A percentile compares a stretch with the other conserved stretches of the same genome.
These are phyloP conservation scores for Ulota crispa DNA, from an alignment of 225 moss, liverwort and hornwort species.

Conservation along the genomic window DNA sequence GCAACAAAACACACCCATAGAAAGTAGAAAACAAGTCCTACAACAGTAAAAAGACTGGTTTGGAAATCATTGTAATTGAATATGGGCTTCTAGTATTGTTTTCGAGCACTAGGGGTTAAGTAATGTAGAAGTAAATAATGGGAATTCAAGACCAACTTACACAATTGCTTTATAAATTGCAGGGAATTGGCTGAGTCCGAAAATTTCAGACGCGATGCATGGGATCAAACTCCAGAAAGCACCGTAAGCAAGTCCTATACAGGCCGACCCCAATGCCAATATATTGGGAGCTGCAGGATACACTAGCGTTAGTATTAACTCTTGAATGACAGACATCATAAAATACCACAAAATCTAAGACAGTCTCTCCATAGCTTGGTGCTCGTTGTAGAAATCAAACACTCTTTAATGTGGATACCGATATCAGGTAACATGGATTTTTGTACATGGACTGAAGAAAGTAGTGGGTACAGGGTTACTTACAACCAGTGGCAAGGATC, in stretches of 20 bases:
- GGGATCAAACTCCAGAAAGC: slow-evolving; percentile 76
- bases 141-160: slow-evolving; percentile 37
- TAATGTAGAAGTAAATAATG: background rate
- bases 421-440: background rate
- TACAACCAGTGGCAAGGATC: slow-evolving; percentile 72
- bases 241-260: slow-evolving; percentile 80
- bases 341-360: background rate
- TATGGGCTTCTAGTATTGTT: too few relatives aligned
- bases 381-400: background rate
- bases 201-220: slow-evolving; percentile 74
- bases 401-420: background rate
- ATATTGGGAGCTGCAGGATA: slow-evolving; percentile 33
- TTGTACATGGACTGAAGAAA: background rate
- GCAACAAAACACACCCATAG: too few relatives aligned
- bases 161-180: slow-evolving; percentile 77
- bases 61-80: too few relatives aligned
- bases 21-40: too few relatives aligned
- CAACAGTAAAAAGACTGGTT: too few relatives aligned
- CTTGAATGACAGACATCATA: background rate
- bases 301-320: background rate
- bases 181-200: slow-evolving; percentile 81
- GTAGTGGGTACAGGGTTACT: slow-evolving; percentile 21
- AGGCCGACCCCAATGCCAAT: slow-evolving; percentile 71
- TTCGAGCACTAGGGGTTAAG: background rate
- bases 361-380: background rate